phyloP scores from a whole-genome alignment of 2,329 filamentous ascomycete species.

The Harringtonia lauricola region DNA sequence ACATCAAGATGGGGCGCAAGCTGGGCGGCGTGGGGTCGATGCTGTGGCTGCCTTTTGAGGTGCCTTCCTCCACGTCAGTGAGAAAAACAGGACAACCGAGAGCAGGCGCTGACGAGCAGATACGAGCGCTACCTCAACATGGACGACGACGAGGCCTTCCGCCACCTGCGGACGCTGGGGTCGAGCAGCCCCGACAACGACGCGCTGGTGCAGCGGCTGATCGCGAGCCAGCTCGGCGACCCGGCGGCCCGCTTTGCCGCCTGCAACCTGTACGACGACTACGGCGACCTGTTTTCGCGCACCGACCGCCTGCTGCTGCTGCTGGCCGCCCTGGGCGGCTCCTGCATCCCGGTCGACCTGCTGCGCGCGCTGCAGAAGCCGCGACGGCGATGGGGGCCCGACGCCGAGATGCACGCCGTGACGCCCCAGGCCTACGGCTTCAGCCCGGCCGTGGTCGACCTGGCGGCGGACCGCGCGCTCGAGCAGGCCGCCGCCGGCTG shows the following conservation, averaged over 20 bases:
- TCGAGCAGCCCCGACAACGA: slow-evolving; percentile 9
- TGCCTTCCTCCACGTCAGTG: slow-evolving; percentile 23
- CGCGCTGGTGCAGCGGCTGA: slow-evolving; percentile 14
- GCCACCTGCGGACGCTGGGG: slow-evolving; percentile 15
- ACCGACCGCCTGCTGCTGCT: slow-evolving; percentile 17
- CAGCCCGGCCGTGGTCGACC: slow-evolving; percentile 8
- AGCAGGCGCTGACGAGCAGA: slow-evolving; percentile 11
- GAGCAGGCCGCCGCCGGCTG: slow-evolving; percentile 7
- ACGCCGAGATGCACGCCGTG: slow-evolving; percentile 16
- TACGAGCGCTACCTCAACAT: slow-evolving; percentile 23
- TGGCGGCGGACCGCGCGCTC: slow-evolving; percentile 11
- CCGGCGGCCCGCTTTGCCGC: slow-evolving; percentile 7
- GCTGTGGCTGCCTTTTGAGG: slow-evolving; percentile 20
- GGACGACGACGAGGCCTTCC: slow-evolving; percentile 20
- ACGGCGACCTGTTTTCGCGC: slow-evolving; percentile 15
- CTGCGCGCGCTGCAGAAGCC: slow-evolving; percentile 12
- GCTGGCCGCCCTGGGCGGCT: slow-evolving; percentile 12
- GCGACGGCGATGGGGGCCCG: slow-evolving; percentile 15
- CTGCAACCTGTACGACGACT: slow-evolving; percentile 15
- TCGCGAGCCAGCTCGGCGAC: slow-evolving; percentile 8
- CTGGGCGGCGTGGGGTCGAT: slow-evolving; percentile 19
- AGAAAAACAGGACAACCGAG: no score
- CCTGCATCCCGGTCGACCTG: slow-evolving; percentile 14
- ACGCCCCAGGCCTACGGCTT: slow-evolving; percentile 15
- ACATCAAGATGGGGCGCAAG: slow-evolving; percentile 21